Base-by-base conservation (phyloP, 225 moss, liverwort and hornwort genomes). In the Marchantia paleacea region DNA sequence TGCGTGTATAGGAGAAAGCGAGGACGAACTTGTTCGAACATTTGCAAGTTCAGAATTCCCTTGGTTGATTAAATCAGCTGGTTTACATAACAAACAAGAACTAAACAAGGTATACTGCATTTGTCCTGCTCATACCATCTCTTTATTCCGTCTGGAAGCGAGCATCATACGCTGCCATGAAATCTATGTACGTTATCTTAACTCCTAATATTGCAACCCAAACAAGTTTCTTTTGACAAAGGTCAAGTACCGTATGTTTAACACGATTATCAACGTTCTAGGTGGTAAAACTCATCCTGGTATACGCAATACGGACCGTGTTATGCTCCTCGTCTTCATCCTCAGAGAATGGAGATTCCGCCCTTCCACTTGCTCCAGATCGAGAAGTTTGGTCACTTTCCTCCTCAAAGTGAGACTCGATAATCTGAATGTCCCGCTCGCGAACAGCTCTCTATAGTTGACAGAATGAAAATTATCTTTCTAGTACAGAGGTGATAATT, bases 371-470 rank as follows among this genome's bases (percentile, higher is more conserved):
- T 20, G 3, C 66, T 76, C 81, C 80, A 6, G 73, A 79, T 25
- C 60, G 65, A 54, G 87, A 85, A 48, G 84, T 77, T 11, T 11
- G 16, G 30, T 85, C 82, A 75, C 82, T 85, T 30, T 87, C 80
- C 69, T 29, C 84, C 13, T 91, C 93, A 82, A 99, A 94, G 72
- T 89, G 92, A 8, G 94, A 89, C 68, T 99, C 99, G 61, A 99
- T 99, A 25, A 95, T 94, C 84, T 92, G 88, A 51, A 94, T 73
- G 69, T 95, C 99, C 3, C 94, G 89, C 73, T 90, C 90, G 20
- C 86, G 95, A 22, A 99, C 82, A 75, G 99, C 99, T 82, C 99
- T 92, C 99, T 99, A 86, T 39, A 39, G 39, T 39, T 57, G 57
- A 57, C 14, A 57, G 57, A 57, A 9, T 12, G 57, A 57, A 57